Conservation (phyloP, 2,329 filamentous ascomycete genomes). For the Teratosphaeria destructans region DNA sequence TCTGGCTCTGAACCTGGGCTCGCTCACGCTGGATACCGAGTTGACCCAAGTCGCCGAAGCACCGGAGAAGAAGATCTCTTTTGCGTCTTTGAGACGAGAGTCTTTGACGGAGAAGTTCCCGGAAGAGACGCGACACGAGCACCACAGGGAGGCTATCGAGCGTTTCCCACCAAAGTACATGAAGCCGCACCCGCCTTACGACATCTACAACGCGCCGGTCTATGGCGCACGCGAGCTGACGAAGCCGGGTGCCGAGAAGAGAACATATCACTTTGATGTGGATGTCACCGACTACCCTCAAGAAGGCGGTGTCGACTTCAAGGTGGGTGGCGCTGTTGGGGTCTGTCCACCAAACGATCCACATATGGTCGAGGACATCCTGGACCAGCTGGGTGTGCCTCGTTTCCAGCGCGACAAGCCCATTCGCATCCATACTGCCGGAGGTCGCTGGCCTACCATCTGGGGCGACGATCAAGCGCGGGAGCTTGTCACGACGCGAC, state of each 20-base stretch:
- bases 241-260: slow-evolving; percentile 79
- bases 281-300: slow-evolving; percentile 91
- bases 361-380: slow-evolving; percentile 66
- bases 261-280: slow-evolving; percentile 94
- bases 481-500: slow-evolving; percentile 77
- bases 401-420: slow-evolving; percentile 75
- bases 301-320: slow-evolving; percentile 80
- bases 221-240: slow-evolving; percentile 80
- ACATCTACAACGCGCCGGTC: slow-evolving; percentile 83
- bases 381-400: slow-evolving; percentile 72
- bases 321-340: slow-evolving; percentile 90
- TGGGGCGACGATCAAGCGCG: slow-evolving; percentile 86
- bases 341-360: slow-evolving; percentile 80
- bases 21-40: slow-evolving; percentile 58
- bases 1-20: slow-evolving; percentile 64
- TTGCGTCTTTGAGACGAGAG: slow-evolving; percentile 17
- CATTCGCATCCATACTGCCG: slow-evolving; percentile 64
- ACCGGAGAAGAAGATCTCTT: slow-evolving; percentile 62
- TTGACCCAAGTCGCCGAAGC: slow-evolving; percentile 63
- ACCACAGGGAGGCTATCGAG: slow-evolving; percentile 31
- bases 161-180: slow-evolving; percentile 77
- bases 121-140: slow-evolving; percentile 31
- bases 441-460: slow-evolving; percentile 89
- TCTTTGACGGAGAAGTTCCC: slow-evolving; percentile 48
- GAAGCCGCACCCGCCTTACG: slow-evolving; percentile 85